phyloP scores from a whole-genome alignment of 2,329 filamentous ascomycete genomes.

The Epichloe typhina region DNA sequence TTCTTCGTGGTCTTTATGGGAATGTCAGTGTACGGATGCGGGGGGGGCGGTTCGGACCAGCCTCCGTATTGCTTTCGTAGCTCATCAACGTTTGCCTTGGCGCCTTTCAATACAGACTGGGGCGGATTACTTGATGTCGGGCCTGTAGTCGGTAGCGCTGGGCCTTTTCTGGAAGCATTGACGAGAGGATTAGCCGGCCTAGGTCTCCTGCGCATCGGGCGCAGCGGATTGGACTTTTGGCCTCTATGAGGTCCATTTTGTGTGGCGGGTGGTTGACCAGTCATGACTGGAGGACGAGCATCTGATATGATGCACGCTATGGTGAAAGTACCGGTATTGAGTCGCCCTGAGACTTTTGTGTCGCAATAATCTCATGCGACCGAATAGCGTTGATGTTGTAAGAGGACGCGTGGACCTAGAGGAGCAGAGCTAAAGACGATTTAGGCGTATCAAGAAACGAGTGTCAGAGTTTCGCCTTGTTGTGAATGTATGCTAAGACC shows the following conservation, averaged over 20 bases:
- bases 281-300: slow-evolving; percentile 23
- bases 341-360: neutral
- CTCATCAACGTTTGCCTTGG: slow-evolving; percentile 25
- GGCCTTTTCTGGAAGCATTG: slow-evolving; percentile 39
- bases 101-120: slow-evolving; percentile 14
- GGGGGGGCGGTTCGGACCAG: slow-evolving; percentile 42
- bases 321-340: neutral
- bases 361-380: neutral
- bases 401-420: too few species aligned
- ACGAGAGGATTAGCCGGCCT: slow-evolving; percentile 48
- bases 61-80: slow-evolving; percentile 37
- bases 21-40: slow-evolving; percentile 36
- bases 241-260: slow-evolving; percentile 20
- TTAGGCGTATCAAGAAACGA: too few species aligned
- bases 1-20: slow-evolving; percentile 77
- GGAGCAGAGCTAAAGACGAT: too few species aligned
- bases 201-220: slow-evolving; percentile 27
- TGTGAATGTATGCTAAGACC: too few species aligned
- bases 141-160: slow-evolving; percentile 12
- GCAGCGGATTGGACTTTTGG: slow-evolving; percentile 23
- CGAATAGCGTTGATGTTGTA: too few species aligned
- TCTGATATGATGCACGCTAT: neutral
- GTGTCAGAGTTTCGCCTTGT: too few species aligned
- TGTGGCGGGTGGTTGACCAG: slow-evolving; percentile 24
- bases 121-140: slow-evolving; percentile 10